Evolutionary conservation across 345 rosid genomes (phyloP).

Genomic region (Arabis alpina): DNA sequence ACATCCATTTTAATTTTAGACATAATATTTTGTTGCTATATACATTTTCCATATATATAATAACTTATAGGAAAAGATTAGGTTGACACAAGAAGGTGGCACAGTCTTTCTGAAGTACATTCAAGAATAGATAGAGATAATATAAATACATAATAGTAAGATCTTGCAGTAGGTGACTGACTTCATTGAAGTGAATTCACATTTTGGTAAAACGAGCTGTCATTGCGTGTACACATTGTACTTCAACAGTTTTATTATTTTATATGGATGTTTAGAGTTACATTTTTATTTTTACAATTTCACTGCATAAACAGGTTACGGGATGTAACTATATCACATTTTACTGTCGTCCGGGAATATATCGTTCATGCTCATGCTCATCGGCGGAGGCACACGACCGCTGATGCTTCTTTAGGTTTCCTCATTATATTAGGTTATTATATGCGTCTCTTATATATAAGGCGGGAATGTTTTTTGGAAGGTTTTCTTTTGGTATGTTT

Average conservation of each 20-base stretch:
- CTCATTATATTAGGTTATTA: too few species aligned
- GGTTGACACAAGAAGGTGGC: neutral
- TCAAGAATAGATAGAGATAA: neutral
- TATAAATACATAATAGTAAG: slow-evolving; percentile 6
- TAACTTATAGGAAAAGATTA: neutral
- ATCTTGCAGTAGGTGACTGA: slow-evolving; percentile 40
- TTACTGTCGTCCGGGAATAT: too few species aligned
- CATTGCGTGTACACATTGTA: slow-evolving; percentile 36
- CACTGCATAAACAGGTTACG: neutral
- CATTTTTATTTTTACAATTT: neutral
- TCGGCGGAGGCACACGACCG: too few species aligned
- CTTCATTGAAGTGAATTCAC: slow-evolving; percentile 26
- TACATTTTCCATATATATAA: neutral
- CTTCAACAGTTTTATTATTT: slow-evolving; percentile 3
- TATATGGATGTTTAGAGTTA: neutral
- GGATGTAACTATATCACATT: slow-evolving; percentile 9
- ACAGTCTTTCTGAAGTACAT: slow-evolving; percentile 17
- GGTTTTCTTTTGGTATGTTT: too few species aligned
- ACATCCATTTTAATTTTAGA: neutral
- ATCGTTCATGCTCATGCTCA: too few species aligned
- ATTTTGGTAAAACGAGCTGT: slow-evolving; percentile 32
- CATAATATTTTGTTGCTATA: neutral
- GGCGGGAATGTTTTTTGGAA: too few species aligned
- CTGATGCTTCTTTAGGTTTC: too few species aligned
- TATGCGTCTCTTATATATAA: too few species aligned